Evolutionary conservation across 1,284 basidiomycete genomes (phyloP).

Genomic region (Malassezia arunalokei): DNA sequence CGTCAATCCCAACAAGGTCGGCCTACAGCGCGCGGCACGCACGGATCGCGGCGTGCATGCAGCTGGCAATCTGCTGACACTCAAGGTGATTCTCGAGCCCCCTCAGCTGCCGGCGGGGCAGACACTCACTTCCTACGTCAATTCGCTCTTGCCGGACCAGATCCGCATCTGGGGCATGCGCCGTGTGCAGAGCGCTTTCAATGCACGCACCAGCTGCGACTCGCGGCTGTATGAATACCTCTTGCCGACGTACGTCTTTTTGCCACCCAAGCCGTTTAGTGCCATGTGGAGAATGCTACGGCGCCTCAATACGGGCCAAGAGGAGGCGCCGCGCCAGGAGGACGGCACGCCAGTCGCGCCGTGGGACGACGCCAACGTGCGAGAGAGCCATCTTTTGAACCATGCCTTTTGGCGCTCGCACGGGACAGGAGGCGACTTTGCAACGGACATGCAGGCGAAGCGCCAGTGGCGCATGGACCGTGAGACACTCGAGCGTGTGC

Average conservation of each 20-base stretch:
- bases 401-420: conserved; percentile 41
- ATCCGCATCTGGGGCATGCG: conserved; percentile 88
- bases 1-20: conserved; percentile 77
- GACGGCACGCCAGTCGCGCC: conserved; percentile 14
- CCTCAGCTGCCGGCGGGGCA: conserved; percentile 19
- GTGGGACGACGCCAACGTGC: conserved; percentile 9
- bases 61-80: conserved; percentile 65
- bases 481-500: conserved; percentile 23
- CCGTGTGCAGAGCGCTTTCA: conserved; percentile 81
- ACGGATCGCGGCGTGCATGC: conserved; percentile 98
- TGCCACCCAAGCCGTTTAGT: conserved; percentile 68
- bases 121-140: conserved; percentile 61
- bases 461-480: conserved; percentile 28
- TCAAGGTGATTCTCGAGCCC: conserved; percentile 44
- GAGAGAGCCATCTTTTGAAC: conserved; percentile 19
- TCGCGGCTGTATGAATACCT: conserved; percentile 94
- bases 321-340: conserved; percentile 9
- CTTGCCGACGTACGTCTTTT: conserved; percentile 82
- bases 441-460: conserved; percentile 31
- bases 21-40: conserved; percentile 73
- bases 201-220: conserved; percentile 62
- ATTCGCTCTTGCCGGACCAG: conserved; percentile 71
- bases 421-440: conserved; percentile 20
- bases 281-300: conserved; percentile 36
- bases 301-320: conserved; percentile 16